phyloP scores from a whole-genome alignment of 495 filamentous ascomycete species.

The Penicillium taxi region DNA sequence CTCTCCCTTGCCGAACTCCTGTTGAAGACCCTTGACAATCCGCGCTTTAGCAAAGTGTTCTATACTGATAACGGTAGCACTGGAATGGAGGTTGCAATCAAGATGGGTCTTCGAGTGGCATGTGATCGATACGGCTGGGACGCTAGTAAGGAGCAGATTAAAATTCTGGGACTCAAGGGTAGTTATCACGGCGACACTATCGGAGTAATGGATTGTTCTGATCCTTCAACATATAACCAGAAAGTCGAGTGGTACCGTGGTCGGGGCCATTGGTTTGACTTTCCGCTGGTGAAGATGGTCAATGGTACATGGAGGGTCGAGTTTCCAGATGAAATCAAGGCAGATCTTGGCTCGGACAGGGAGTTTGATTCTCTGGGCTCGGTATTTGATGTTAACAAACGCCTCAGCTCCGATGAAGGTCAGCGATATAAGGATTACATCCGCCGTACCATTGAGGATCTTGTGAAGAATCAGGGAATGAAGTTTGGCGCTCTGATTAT shows the following conservation, averaged over 20 bases:
- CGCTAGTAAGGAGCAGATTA: slow-evolving; percentile 44
- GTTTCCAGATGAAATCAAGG: slow-evolving; percentile 40
- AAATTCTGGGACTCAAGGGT: slow-evolving; percentile 62
- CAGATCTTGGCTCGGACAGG: slow-evolving; percentile 35
- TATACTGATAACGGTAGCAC: slow-evolving; percentile 76
- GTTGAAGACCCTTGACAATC: slow-evolving; percentile 47
- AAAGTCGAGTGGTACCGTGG: slow-evolving; percentile 75
- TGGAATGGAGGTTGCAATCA: slow-evolving; percentile 69
- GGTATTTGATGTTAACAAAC: slow-evolving; percentile 52
- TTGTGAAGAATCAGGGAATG: slow-evolving; percentile 44
- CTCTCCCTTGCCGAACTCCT: slow-evolving; percentile 54
- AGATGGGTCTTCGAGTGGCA: slow-evolving; percentile 65
- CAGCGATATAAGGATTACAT: slow-evolving; percentile 53
- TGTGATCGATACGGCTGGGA: slow-evolving; percentile 57
- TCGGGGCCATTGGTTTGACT: slow-evolving; percentile 68
- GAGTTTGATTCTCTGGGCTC: slow-evolving; percentile 44
- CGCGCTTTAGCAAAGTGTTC: slow-evolving; percentile 58
- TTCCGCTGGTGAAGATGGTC: slow-evolving; percentile 56
- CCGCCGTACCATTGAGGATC: slow-evolving; percentile 36
- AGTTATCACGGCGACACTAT: slow-evolving; percentile 80
- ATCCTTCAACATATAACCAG: slow-evolving; percentile 63
- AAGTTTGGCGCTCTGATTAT: slow-evolving; percentile 68
- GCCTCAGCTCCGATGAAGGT: slow-evolving; percentile 34
- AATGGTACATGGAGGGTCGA: slow-evolving; percentile 56
- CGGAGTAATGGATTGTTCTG: slow-evolving; percentile 70